These are phyloP conservation scores for Trichoderma parareesei DNA, from an alignment of 495 filamentous ascomycete species.

Conservation along the genomic window DNA sequence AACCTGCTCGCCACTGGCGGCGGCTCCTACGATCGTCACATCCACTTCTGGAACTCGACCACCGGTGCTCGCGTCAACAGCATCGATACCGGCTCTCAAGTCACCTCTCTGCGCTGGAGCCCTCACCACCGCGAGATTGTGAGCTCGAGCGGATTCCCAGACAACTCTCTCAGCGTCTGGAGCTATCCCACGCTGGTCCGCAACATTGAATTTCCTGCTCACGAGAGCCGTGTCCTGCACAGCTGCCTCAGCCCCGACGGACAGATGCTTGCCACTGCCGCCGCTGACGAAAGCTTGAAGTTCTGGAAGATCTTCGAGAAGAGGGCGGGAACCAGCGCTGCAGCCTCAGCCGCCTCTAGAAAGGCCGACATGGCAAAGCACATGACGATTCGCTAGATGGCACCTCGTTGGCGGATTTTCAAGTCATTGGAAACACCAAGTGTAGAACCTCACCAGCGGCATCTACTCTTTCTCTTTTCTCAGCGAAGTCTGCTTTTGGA, in stretches of 20 bases:
- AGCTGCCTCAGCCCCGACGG: slow-evolving; percentile 92
- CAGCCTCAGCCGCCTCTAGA: slow-evolving; percentile 45
- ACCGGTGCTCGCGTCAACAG: slow-evolving; percentile 96
- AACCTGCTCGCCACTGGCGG: slow-evolving; percentile 96
- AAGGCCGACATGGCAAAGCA: slow-evolving; percentile 77
- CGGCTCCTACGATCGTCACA: slow-evolving; percentile 92
- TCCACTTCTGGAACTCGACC: slow-evolving; percentile 99
- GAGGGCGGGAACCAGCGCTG: slow-evolving; percentile 59
- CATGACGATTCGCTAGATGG: slow-evolving; percentile 88
- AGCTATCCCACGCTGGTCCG: slow-evolving; percentile 93
- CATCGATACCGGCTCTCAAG: slow-evolving; percentile 96
- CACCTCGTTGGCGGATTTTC: background rate
- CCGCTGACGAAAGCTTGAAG: slow-evolving; percentile 93
- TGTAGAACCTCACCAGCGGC: background rate
- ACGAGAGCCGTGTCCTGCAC: slow-evolving; percentile 94
- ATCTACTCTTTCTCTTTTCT: background rate
- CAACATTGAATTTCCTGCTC: slow-evolving; percentile 97
- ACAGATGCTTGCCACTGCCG: slow-evolving; percentile 92
- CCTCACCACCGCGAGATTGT: slow-evolving; percentile 96
- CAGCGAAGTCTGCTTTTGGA: slow-evolving; percentile 20
- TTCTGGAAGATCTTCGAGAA: slow-evolving; percentile 99
- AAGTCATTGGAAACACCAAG: too few species aligned
- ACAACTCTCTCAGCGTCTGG: slow-evolving; percentile 98
- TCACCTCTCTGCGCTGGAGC: slow-evolving; percentile 92
- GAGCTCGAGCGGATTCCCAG: slow-evolving; percentile 94